Evolutionary conservation across 495 filamentous ascomycete species (phyloP).

Genomic region (Patellaria atrata): DNA sequence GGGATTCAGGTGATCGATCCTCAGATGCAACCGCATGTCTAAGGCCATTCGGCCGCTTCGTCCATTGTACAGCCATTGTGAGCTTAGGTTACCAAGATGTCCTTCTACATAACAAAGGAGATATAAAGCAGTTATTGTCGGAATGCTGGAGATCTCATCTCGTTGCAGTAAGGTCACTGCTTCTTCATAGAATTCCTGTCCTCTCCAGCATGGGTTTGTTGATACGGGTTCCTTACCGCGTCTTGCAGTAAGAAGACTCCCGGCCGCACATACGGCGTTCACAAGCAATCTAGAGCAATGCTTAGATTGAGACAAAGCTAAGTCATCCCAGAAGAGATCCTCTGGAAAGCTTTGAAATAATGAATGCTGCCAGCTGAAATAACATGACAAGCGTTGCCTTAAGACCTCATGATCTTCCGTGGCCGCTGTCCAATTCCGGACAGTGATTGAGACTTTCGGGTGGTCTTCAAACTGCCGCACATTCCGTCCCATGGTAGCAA

Average conservation of each 20-base stretch:
- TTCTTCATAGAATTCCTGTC: constrained; percentile 8
- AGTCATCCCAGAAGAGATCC: constrained; percentile 36
- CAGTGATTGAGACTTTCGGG: background rate
- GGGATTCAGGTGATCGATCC: constrained; percentile 1
- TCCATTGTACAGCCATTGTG: constrained; percentile 9
- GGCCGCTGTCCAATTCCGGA: constrained; percentile 36
- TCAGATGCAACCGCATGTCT: constrained; percentile 9
- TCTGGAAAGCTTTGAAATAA: constrained; percentile 35
- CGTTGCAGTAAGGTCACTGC: constrained; percentile 4
- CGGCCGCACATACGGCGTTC: constrained; percentile 35
- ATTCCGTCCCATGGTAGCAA: background rate
- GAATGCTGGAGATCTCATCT: constrained; percentile 2
- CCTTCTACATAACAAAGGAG: constrained; percentile 11
- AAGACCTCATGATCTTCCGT: constrained; percentile 37
- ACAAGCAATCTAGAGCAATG: constrained; percentile 41
- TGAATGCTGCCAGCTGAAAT: constrained; percentile 43
- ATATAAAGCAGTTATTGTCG: constrained; percentile 9
- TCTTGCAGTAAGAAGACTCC: constrained; percentile 17
- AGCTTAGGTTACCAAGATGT: constrained; percentile 7
- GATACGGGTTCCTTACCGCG: constrained; percentile 4
- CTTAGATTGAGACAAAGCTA: constrained; percentile 23
- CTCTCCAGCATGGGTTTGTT: constrained; percentile 4
- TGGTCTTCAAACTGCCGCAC: background rate
- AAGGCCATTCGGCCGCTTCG: constrained; percentile 11
- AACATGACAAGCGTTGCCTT: constrained; percentile 37